Evolutionary conservation across 805 yeast species (phyloP), one percentile per base, ranked within the genome.

Genomic region (Teunomyces tritomae): DNA sequence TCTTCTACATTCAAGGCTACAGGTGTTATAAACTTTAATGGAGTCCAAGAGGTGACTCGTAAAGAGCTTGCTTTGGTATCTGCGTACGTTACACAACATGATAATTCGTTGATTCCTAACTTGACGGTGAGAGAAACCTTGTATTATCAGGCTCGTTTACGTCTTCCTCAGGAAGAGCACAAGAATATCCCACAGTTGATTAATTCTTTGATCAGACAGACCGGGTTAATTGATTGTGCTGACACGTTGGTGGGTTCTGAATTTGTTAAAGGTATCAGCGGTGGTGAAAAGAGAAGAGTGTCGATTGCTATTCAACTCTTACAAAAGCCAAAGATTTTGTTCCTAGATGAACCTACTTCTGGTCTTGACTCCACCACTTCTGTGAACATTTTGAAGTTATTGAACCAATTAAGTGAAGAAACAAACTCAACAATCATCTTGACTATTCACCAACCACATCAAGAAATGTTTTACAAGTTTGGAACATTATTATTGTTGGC

Each of bases 301-400:
- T 84, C 92, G 0, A 87, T 89, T 63, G 92, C 91, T 2, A 78
- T 87, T 39, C 96, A 89, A 60, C 68, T 89, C 30, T 67, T 89
- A 35, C 82, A 84, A 49, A 82, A 82, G 48, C 92, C 95, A 0
- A 82, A 82, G 48, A 74, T 89, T 33, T 62, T 89, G 30, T 74
- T 89, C 43, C 64, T 89, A 20, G 96, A 89, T 64, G 96, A 89
- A 59, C 96, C 96, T 2, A 89, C 96, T 0, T 87, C 95, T 4
- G 96, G 96, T 0, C 72, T 89, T 24, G 96, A 89, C 59, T 80
- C 91, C 9, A 80, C 87, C 48, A 87, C 94, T 0, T 86, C 96
- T 0, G 74, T 79, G 1, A 78, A 87, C 2, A 85, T 89, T 30
- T 62, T 89, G 35, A 70, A 74, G 28, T 78, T 89, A 34, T 69